These are phyloP conservation scores for Uronychia setigera DNA, from an alignment of 73 alveolate species.

Conservation along the genomic window DNA sequence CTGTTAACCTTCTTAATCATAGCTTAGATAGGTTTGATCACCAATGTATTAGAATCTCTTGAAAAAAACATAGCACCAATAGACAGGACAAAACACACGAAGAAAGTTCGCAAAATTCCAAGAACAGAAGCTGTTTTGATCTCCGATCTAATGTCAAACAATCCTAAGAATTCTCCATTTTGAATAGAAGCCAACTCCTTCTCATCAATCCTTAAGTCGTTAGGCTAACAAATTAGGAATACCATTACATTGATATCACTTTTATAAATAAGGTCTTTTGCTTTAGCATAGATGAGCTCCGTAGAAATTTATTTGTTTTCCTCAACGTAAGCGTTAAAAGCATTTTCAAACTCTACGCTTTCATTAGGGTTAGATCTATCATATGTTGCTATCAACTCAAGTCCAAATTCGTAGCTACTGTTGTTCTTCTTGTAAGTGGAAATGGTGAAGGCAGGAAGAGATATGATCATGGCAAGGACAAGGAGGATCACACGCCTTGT, in stretches of 20 bases:
- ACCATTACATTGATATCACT: background rate
- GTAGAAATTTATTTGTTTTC: constrained; percentile 6
- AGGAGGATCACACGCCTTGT: constrained; percentile 91
- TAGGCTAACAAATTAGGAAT: background rate
- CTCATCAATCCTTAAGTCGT: constrained; percentile 43
- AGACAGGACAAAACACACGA: background rate
- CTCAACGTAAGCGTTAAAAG: constrained; percentile 6
- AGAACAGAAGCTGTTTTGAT: constrained; percentile 4
- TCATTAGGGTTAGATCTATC: background rate
- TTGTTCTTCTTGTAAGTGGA: constrained; percentile 62
- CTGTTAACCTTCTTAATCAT: constrained; percentile 55
- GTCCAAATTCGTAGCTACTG: constrained; percentile 53
- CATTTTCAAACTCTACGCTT: background rate
- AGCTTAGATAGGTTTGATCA: constrained; percentile 48
- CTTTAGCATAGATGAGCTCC: background rate
- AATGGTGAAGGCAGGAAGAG: constrained; percentile 71
- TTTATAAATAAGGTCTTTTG: background rate
- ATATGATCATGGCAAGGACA: constrained; percentile 82
- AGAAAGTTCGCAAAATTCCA: background rate
- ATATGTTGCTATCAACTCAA: constrained; percentile 18
- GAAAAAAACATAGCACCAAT: background rate
- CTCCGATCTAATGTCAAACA: constrained; percentile 28
- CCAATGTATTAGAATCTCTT: constrained; percentile 15
- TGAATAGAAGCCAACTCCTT: constrained; percentile 15
- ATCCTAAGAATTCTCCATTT: constrained; percentile 7